Percentiles rank a stretch among this genome's conserved stretches.
Evolutionary conservation across 1,284 basidiomycete genomes (phyloP).

Genomic region (Malassezia restricta): DNA sequence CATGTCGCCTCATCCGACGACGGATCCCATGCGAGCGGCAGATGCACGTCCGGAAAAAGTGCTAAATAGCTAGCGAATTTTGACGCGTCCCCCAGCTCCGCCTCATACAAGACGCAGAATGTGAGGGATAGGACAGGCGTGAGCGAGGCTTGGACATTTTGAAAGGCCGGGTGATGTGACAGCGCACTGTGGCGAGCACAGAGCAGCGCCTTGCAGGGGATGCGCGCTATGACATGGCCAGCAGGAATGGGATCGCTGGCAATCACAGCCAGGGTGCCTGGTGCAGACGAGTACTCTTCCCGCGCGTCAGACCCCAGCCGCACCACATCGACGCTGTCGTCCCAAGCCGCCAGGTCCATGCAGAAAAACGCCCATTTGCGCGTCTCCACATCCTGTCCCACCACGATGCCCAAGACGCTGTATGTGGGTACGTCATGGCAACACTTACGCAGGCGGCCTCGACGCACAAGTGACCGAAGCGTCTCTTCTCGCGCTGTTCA

Average conservation of each 20-base stretch:
- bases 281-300: neutral
- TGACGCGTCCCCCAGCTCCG: constrained; percentile 15
- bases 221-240: constrained; percentile 1
- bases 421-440: constrained; percentile 10
- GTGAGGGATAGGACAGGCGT: constrained; percentile 19
- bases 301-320: neutral
- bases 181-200: neutral
- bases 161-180: neutral
- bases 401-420: constrained; percentile 1
- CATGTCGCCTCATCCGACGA: constrained; percentile 1
- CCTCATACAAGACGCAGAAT: constrained; percentile 30
- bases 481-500: neutral
- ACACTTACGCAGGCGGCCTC: neutral
- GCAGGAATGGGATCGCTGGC: neutral
- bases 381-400: neutral
- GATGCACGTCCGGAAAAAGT: constrained; percentile 18
- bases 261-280: neutral
- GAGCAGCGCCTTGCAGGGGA: constrained; percentile 1
- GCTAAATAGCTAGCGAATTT: constrained; percentile 21
- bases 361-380: neutral
- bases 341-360: neutral
- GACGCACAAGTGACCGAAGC: constrained; percentile 5
- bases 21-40: constrained; percentile 16
- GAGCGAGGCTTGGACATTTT: neutral
- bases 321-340: neutral